Evolutionary conservation across 441 rosid species (phyloP).

Genomic region (Syzygium malaccense): DNA sequence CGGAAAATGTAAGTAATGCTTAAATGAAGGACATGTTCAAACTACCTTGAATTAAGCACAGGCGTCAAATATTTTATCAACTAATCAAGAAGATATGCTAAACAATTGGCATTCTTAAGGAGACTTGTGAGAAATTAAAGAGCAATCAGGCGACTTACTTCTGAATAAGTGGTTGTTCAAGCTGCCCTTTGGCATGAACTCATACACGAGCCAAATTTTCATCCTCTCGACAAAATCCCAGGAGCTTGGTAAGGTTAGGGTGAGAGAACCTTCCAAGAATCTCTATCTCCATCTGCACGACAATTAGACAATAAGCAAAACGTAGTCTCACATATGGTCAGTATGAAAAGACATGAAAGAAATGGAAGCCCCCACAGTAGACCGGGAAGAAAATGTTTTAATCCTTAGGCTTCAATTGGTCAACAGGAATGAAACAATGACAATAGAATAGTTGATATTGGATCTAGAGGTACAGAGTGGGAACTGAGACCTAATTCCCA

Average conservation of each 20-base stretch:
- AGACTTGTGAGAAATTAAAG: no score
- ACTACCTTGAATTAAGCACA: no score
- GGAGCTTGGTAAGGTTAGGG: neutral
- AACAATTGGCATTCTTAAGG: no score
- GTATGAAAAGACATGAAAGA: neutral
- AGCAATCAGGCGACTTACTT: no score
- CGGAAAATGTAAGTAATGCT: neutral
- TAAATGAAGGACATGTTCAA: no score
- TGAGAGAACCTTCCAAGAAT: neutral
- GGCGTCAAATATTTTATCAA: neutral
- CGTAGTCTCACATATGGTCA: neutral
- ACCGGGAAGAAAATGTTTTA: accelerated
- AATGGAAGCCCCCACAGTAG: neutral
- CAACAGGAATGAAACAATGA: neutral
- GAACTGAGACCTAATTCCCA: neutral
- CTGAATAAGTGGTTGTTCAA: no score
- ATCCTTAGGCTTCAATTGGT: neutral
- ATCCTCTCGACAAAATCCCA: neutral
- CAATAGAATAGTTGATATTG: neutral
- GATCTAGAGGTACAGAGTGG: neutral
- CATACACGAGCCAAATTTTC: neutral
- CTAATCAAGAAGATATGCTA: neutral
- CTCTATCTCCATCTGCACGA: neutral
- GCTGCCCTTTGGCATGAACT: neutral
- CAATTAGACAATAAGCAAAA: neutral